Base-by-base conservation (phyloP, 2,329 filamentous ascomycete genomes). In the Botrytis cinerea region DNA sequence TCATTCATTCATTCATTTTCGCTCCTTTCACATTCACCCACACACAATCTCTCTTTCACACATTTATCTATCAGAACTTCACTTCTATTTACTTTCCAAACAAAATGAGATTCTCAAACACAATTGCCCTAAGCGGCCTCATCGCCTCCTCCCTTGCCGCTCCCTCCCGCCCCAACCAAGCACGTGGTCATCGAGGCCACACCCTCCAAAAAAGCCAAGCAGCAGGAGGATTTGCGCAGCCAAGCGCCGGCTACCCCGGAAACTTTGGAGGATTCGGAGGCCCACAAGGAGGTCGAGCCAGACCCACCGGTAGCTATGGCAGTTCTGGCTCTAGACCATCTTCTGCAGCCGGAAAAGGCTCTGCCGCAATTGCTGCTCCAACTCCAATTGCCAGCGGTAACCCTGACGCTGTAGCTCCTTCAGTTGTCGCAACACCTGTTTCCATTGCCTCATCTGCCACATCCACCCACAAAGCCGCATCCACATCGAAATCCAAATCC, bases 31-130 rank as follows among this genome's bases (percentile, higher is more conserved):
- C 8, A 32, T 22, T 4, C 43, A 45, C n/a, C 12, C 25, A n/a
- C 2, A 9, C 2, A 7, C 10, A 14, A 16, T 35, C 28, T 20
- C 57, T 57, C 25, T 28, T 38, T n/a, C 22, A 3, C 25, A 20
- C 16, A 45, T n/a, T 20, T 10, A 4, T 45, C 25, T 40, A 28
- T 43, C 38, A 43, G 25, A 45, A 22, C 32, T 32, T n/a, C n/a
- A n/a, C 4, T 32, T 32, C 32, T 32, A 32, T 32, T 32, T 32
- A 32, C 32, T 32, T 32, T 32, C 32, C 32, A 32, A 32, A 4
- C 32, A 69, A 69, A 38, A 69, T 69, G 66, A 69, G 57, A 25
- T 43, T 54, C 66, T 7, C 66, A 6, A 57, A 35, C 16, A 43
- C 40, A 40, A n/a, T 63, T n/a, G 16, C 51, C 40, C 32, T 69